phyloP scores from a whole-genome alignment of 2,329 filamentous ascomycete genomes.

The Beauveria medogensis region DNA sequence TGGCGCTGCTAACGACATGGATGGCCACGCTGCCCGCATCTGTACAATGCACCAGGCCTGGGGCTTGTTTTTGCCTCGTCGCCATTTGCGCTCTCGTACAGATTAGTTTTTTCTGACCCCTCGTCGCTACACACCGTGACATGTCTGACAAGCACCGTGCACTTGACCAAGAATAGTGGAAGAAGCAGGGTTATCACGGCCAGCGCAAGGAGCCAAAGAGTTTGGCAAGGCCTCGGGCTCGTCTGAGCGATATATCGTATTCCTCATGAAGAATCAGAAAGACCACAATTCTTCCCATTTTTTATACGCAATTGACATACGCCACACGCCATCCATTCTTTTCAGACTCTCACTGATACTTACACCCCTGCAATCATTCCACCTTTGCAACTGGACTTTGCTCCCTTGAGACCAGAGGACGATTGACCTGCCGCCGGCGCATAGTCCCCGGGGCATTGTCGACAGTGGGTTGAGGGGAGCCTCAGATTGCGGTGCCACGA shows the following conservation, averaged over 20 bases:
- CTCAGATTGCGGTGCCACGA: background rate
- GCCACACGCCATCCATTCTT: background rate
- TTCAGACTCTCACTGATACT: background rate
- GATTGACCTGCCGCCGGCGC: background rate
- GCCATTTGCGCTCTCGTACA: background rate
- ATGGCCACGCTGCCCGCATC: background rate
- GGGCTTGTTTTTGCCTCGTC: background rate
- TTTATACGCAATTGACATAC: background rate
- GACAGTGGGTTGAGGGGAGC: constrained; percentile 6
- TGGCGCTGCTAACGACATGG: constrained; percentile 6
- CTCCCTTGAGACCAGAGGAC: background rate
- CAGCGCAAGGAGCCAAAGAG: too few relatives aligned
- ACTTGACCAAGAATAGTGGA: too few relatives aligned
- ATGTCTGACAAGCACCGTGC: too few relatives aligned
- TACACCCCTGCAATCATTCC: background rate
- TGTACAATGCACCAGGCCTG: background rate
- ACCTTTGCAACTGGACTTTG: background rate
- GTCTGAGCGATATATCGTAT: background rate
- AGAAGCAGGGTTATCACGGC: too few relatives aligned
- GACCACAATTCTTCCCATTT: background rate
- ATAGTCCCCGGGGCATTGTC: background rate
- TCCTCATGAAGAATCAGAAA: background rate
- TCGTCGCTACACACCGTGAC: too few relatives aligned
- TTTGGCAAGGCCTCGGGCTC: too few relatives aligned
- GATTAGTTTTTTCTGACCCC: too few relatives aligned